Base-by-base conservation (phyloP, 345 rosid species). In the Reutealis trisperma region DNA sequence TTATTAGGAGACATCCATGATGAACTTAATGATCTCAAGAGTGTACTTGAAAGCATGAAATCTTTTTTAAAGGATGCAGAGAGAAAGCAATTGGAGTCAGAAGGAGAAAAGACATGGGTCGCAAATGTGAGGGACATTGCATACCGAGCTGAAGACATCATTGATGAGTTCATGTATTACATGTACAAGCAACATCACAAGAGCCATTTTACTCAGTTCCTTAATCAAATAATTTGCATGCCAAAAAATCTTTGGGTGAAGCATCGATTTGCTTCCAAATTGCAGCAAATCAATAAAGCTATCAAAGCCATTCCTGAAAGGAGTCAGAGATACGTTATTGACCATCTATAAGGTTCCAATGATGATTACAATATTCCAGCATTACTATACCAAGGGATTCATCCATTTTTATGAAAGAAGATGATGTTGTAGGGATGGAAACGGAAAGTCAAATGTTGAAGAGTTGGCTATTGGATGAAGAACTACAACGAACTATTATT, bases 151-250 rank as follows among this genome's bases (percentile, higher is more conserved):
- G 84, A 84, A 81, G 83, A 87, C 78, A 79, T 80, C 54, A 70
- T 83, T 0, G 89, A 84, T 22, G 85, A 83, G 70, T 83, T 78
- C 75, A 66, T 58, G 2, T 84, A 70, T 63, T 83, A 79, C 68
- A 65, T 72, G 70, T 75, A 77, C 63, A 58, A 57, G 72, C 82
- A 64, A 19, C 76, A 21, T 2, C 25, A 27, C 4, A 42, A 15
- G 15, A 25, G 47, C 16, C 19, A 44, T 13, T 67, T 41, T 37
- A 24, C 54, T 45, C 37, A 45, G 22, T 74, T 79, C 37, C 1
- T 77, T 6, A 30, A 52, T 12, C 75, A 78, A 67, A 71, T 42
- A 1, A 3, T 83, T 61, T 63, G 27, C 67, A 72, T 79, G 49
- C 90, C 90, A 0, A 72, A 12, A 67, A 61, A 77, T 25, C 69